phyloP scores from a whole-genome alignment of 495 filamentous ascomycete genomes.

The Podospora pseudopauciseta region DNA sequence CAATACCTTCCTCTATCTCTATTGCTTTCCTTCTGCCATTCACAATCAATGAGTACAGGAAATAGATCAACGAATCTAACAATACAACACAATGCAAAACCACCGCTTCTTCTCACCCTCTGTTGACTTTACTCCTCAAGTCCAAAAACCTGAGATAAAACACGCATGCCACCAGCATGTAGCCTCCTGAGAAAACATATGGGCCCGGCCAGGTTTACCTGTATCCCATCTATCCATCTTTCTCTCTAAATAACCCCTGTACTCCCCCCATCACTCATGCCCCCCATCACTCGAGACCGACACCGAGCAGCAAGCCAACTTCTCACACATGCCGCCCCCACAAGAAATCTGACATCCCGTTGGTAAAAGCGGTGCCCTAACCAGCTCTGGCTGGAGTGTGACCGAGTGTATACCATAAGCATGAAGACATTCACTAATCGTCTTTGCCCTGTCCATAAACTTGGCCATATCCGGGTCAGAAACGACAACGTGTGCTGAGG shows the following conservation, averaged over 20 bases:
- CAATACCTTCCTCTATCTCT: no score
- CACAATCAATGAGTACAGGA: no score
- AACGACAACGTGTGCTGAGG: slow-evolving; percentile 81
- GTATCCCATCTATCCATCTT: background rate
- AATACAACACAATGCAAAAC: no score
- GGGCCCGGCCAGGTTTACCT: background rate
- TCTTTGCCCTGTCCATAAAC: slow-evolving; percentile 76
- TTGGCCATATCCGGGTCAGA: slow-evolving; percentile 52
- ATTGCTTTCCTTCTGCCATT: no score
- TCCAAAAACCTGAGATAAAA: no score
- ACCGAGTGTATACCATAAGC: slow-evolving; percentile 90
- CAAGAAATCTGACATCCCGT: slow-evolving; percentile 27
- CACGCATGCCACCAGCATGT: no score
- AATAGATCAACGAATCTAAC: no score
- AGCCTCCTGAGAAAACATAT: no score
- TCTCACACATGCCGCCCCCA: slow-evolving; percentile 25
- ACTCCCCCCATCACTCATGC: background rate
- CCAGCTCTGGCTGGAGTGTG: slow-evolving; percentile 81
- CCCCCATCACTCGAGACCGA: background rate
- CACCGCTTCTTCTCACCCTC: no score
- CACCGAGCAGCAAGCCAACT: slow-evolving; percentile 26
- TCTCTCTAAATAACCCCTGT: background rate
- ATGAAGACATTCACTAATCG: slow-evolving; percentile 77
- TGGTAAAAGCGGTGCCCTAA: background rate
- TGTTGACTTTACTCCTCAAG: no score